Conservation (phyloP, 1,284 basidiomycete genomes). For the Gymnopus androsaceus region DNA sequence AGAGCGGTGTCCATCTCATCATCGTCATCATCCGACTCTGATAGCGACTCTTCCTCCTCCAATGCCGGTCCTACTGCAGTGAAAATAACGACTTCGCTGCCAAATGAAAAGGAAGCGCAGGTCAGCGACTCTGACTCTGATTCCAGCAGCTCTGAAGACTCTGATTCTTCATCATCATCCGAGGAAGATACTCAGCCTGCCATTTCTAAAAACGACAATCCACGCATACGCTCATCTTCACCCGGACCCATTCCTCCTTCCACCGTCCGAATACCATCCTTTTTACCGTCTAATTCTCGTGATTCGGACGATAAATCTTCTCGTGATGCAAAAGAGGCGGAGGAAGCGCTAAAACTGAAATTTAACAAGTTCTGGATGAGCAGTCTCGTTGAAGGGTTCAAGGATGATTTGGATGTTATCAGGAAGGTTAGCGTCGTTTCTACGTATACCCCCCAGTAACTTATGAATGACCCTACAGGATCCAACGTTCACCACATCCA, state of each 20-base stretch:
- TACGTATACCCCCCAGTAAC: background rate
- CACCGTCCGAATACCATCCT: constrained; percentile 55
- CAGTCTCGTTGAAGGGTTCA: constrained; percentile 75
- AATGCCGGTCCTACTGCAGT: constrained; percentile 25
- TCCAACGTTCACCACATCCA: constrained; percentile 64
- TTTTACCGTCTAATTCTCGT: too few species aligned
- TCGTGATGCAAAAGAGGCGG: constrained; percentile 38
- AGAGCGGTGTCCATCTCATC: constrained; percentile 46
- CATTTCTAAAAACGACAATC: background rate
- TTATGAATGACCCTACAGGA: constrained; percentile 54
- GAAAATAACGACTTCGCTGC: too few species aligned
- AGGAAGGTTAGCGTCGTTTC: constrained; percentile 55
- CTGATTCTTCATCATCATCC: constrained; percentile 33
- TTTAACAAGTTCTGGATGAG: constrained; percentile 83
- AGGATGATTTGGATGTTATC: constrained; percentile 74
- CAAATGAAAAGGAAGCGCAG: background rate
- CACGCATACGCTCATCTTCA: constrained; percentile 15
- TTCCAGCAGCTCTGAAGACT: constrained; percentile 9
- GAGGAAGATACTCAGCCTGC: constrained; percentile 28
- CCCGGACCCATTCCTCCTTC: constrained; percentile 53
- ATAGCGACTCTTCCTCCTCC: constrained; percentile 31
- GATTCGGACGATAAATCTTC: constrained; percentile 25
- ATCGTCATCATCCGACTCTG: constrained; percentile 43
- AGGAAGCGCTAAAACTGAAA: constrained; percentile 57
- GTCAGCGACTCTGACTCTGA: background rate